A percentile compares a stretch with the other conserved stretches of the same genome.
phyloP scores from a whole-genome alignment of 441 rosid genomes.

The Sinapis alba region DNA sequence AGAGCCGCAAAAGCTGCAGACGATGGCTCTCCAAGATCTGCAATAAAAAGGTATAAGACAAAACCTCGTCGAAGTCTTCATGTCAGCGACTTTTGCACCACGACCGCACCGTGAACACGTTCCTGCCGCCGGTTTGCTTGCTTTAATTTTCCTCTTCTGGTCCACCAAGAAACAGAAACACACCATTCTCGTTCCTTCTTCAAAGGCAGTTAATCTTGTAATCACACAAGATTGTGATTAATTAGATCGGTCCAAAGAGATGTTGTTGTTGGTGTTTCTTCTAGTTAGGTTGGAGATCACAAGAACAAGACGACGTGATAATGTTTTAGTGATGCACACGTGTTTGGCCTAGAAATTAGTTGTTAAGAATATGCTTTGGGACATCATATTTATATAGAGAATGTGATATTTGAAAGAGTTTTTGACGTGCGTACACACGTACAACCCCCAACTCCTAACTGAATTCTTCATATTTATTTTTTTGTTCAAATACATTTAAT shows the following conservation, averaged over 20 bases:
- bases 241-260: not conserved
- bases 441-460: conserved; percentile 30
- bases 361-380: conserved; percentile 7
- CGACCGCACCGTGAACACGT: conserved; percentile 61
- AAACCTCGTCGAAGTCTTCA: conserved; percentile 63
- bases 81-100: conserved; percentile 70
- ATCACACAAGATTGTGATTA: not conserved
- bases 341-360: conserved; percentile 4
- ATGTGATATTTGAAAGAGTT: not conserved
- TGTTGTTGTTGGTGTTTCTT: not conserved
- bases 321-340: conserved; percentile 3
- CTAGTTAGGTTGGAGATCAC: not conserved
- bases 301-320: not conserved
- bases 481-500: not conserved
- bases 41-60: conserved; percentile 60
- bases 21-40: conserved; percentile 65
- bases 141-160: conserved; percentile 47
- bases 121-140: conserved; percentile 68
- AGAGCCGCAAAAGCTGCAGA: conserved; percentile 69
- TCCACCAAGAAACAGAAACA: conserved; percentile 72
- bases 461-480: conserved; percentile 13
- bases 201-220: not conserved
- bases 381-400: conserved; percentile 2
- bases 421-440: conserved; percentile 22
- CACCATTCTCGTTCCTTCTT: conserved; percentile 45